Conservation (phyloP, 75 land plant species). For the Picea glauca region DNA sequence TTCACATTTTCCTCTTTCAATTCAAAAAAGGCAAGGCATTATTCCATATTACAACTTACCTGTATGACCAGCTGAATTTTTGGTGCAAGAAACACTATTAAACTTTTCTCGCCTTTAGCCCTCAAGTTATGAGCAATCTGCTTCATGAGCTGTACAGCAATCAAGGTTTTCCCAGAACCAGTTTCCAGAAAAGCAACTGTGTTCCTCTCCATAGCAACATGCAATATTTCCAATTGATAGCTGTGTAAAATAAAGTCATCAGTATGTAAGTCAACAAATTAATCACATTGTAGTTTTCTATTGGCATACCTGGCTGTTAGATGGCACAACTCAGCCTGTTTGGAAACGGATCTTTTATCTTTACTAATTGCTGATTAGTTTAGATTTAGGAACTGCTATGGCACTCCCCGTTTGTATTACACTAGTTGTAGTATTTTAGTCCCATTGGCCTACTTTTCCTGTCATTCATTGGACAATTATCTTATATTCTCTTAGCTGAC, state of each 20-base stretch:
- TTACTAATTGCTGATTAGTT: too few relatives aligned
- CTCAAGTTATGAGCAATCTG: slow-evolving; percentile 35
- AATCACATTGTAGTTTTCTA: neutral
- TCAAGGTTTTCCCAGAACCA: slow-evolving; percentile 85
- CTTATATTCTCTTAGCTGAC: too few relatives aligned
- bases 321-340: too few relatives aligned
- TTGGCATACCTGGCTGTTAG: neutral
- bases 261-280: neutral
- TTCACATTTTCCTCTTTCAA: too few relatives aligned
- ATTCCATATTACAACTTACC: slow-evolving; percentile 22
- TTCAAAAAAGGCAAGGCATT: too few relatives aligned
- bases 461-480: too few relatives aligned
- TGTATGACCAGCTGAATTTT: slow-evolving; percentile 67
- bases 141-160: slow-evolving; percentile 69
- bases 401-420: too few relatives aligned
- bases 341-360: too few relatives aligned
- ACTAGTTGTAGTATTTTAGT: too few relatives aligned
- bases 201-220: slow-evolving; percentile 62
- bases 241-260: slow-evolving; percentile 22
- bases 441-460: too few relatives aligned
- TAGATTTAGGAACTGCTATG: too few relatives aligned
- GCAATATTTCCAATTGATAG: slow-evolving; percentile 70
- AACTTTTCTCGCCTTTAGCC: slow-evolving; percentile 34
- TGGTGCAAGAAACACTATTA: slow-evolving; percentile 80
- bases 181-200: slow-evolving; percentile 73